Conservation (phyloP, 352 stramenopile genomes). For the Phytophthora pseudosyringae region DNA sequence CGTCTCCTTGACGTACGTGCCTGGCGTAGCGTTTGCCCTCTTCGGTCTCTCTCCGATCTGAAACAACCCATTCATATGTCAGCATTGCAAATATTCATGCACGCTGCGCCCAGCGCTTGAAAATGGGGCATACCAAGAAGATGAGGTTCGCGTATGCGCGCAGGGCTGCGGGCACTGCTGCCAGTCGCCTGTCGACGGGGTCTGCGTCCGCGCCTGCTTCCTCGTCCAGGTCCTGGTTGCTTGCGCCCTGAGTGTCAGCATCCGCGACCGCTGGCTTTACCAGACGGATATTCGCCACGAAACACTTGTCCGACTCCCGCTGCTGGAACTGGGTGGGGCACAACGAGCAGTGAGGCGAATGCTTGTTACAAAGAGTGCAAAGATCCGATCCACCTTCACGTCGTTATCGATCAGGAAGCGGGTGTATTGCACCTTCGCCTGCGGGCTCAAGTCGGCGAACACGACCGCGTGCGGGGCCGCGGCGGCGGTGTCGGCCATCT, state of each 20-base stretch:
- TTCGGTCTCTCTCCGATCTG: constrained; percentile 27
- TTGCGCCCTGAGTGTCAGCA: neutral
- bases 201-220: constrained; percentile 6
- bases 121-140: constrained; percentile 32
- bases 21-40: neutral
- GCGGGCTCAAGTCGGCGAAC: constrained; percentile 68
- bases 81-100: neutral
- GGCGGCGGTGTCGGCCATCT: constrained; percentile 11
- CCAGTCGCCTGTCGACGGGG: constrained; percentile 22
- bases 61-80: neutral
- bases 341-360: neutral
- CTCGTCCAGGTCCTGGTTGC: constrained; percentile 13
- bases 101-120: no score
- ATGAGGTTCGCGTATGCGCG: constrained; percentile 48
- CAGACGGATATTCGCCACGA: constrained; percentile 64
- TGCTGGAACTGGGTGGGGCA: constrained; percentile 53
- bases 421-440: constrained; percentile 66
- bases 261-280: constrained; percentile 1
- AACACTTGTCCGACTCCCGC: constrained; percentile 55
- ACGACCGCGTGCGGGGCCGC: constrained; percentile 56
- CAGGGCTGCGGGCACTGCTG: constrained; percentile 24
- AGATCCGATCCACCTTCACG: constrained; percentile 44
- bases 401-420: constrained; percentile 73
- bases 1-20: constrained; percentile 52
- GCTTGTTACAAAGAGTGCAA: neutral